Percentiles rank a stretch among this genome's conserved stretches.
These are phyloP conservation scores for Macrotyloma uniflorum DNA, from an alignment of 306 rosid species.

Conservation along the genomic window DNA sequence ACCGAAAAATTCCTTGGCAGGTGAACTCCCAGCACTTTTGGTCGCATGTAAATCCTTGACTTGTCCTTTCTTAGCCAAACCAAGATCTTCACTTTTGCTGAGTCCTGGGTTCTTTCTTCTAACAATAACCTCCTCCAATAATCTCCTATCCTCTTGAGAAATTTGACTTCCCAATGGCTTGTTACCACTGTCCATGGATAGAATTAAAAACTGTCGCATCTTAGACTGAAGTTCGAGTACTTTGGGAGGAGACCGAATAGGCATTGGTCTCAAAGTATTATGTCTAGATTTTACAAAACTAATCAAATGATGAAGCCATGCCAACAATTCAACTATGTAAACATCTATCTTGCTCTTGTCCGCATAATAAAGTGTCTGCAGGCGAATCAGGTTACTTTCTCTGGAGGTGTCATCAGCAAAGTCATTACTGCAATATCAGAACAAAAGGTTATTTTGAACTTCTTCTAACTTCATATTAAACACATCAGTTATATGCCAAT, in stretches of 20 bases:
- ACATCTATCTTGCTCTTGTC: slow-evolving; percentile 75
- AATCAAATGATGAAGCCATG: slow-evolving; percentile 70
- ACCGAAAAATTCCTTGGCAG: slow-evolving; percentile 40
- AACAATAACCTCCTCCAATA: slow-evolving; percentile 61
- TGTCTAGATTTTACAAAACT: slow-evolving; percentile 63
- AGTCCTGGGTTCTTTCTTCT: slow-evolving; percentile 51
- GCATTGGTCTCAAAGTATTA: slow-evolving; percentile 52
- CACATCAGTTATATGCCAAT: background rate
- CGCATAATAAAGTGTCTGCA: slow-evolving; percentile 83
- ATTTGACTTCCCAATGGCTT: slow-evolving; percentile 44
- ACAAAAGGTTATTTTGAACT: background rate
- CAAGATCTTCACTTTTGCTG: slow-evolving; percentile 70
- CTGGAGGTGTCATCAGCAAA: slow-evolving; percentile 50
- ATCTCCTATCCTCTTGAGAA: slow-evolving; percentile 58
- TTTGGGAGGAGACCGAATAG: slow-evolving; percentile 62
- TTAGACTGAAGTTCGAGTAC: slow-evolving; percentile 62
- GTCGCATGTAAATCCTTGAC: slow-evolving; percentile 41
- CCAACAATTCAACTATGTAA: slow-evolving; percentile 70
- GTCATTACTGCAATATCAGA: slow-evolving; percentile 59
- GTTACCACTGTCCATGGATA: slow-evolving; percentile 35
- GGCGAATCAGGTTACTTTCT: slow-evolving; percentile 60
- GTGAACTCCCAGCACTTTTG: slow-evolving; percentile 71
- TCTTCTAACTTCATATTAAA: background rate
- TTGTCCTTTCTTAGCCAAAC: slow-evolving; percentile 42
- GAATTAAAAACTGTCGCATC: slow-evolving; percentile 50